These are phyloP conservation scores for Hanseniaspora thailandica DNA, from an alignment of 805 yeast genomes.

Conservation along the genomic window DNA sequence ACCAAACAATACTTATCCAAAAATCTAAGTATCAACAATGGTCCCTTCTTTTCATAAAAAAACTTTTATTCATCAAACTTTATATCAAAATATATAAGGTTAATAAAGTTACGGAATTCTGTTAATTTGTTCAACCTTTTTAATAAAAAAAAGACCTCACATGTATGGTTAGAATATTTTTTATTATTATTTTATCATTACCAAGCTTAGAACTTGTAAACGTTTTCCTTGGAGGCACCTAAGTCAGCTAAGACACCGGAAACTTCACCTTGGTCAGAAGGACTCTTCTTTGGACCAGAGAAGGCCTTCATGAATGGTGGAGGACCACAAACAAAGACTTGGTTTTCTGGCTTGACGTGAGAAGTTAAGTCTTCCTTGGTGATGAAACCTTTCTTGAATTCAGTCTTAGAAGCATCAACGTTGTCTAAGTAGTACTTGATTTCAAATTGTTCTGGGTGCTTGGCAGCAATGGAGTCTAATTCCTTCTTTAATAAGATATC, in stretches of 20 bases:
- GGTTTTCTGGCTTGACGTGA: conserved; percentile 54
- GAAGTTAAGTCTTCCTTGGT: conserved; percentile 66
- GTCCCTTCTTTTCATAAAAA: not conserved
- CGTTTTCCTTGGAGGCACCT: conserved; percentile 77
- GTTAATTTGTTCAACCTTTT: no score
- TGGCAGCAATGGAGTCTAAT: conserved; percentile 44
- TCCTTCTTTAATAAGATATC: conserved; percentile 75
- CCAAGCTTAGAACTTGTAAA: conserved; percentile 60
- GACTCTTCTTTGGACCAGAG: conserved; percentile 75
- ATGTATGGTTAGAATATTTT: no score
- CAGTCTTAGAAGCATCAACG: conserved; percentile 24
- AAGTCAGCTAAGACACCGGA: conserved; percentile 78
- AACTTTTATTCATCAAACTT: no score
- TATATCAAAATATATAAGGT: no score
- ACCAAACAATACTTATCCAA: not conserved
- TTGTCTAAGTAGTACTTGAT: conserved; percentile 71
- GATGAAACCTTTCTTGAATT: conserved; percentile 63
- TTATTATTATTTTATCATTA: not conserved
- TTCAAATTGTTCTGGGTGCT: conserved; percentile 66
- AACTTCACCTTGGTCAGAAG: conserved; percentile 90
- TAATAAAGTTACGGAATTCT: not conserved
- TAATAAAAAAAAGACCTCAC: no score
- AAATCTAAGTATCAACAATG: not conserved
- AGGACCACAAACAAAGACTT: conserved; percentile 90
- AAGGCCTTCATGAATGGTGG: conserved; percentile 79